Conservation (phyloP, 495 filamentous ascomycete species). For the Lasiosphaeria miniovina region DNA sequence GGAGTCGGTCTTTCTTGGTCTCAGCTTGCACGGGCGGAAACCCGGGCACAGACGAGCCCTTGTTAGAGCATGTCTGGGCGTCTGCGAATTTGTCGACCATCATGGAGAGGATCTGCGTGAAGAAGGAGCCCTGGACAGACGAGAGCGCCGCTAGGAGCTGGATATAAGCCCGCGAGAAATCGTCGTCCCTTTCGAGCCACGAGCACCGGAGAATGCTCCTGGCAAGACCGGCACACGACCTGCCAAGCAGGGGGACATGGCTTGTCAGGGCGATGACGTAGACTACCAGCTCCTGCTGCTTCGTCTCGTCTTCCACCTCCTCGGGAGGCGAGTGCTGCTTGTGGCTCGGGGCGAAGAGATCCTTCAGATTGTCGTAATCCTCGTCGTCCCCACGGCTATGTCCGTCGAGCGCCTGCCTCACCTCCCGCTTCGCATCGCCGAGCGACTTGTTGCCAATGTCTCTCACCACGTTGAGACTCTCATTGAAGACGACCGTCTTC, state of each 20-base stretch:
- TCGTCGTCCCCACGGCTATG: slow-evolving; percentile 65
- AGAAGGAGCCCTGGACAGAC: slow-evolving; percentile 65
- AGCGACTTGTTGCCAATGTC: slow-evolving; percentile 45
- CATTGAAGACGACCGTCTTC: slow-evolving; percentile 68
- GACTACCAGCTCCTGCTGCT: slow-evolving; percentile 56
- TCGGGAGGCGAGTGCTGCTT: slow-evolving; percentile 31
- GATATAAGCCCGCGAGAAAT: slow-evolving; percentile 74
- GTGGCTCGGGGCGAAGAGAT: slow-evolving; percentile 54
- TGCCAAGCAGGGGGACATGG: slow-evolving; percentile 65
- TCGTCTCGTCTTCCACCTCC: slow-evolving; percentile 32
- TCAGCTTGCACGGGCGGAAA: slow-evolving; percentile 55
- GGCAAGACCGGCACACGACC: slow-evolving; percentile 71
- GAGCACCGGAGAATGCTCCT: slow-evolving; percentile 66
- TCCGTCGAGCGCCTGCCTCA: slow-evolving; percentile 67
- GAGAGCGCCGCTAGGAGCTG: slow-evolving; percentile 77
- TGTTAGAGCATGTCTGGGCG: slow-evolving; percentile 36
- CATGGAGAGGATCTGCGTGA: slow-evolving; percentile 65
- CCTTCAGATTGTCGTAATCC: slow-evolving; percentile 70
- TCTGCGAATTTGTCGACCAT: slow-evolving; percentile 71
- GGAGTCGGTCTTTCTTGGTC: slow-evolving; percentile 64
- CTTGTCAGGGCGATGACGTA: slow-evolving; percentile 78
- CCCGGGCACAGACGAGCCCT: slow-evolving; percentile 53
- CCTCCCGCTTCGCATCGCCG: slow-evolving; percentile 65
- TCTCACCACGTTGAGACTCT: slow-evolving; percentile 63
- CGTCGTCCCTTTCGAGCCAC: slow-evolving; percentile 83